Base-by-base conservation (phyloP, 164 flowering plant species). In the Buxus sempervirens region DNA sequence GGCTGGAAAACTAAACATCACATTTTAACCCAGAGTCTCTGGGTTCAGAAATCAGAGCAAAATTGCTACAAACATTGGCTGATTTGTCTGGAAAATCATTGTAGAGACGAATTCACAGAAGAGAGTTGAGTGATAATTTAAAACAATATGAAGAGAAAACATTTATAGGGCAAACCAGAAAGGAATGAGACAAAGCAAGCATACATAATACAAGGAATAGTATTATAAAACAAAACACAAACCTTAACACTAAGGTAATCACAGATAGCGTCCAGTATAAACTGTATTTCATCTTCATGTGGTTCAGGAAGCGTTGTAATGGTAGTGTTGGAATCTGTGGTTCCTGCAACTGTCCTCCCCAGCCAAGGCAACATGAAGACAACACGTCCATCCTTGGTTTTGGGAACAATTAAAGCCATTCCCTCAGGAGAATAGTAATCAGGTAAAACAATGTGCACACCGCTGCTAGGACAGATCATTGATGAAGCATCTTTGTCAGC, bases 391-490 rank as follows among this genome's bases (percentile, higher is more conserved):
- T 96, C 99, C 81, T 93, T 96, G 48, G 99, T 96, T 80, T 96
- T 96, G 54, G 99, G 99, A 79, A 96, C 99, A 71, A 96, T 93
- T 70, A 96, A 80, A 26, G 98, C 99, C 99, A 96, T 96, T 53
- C 99, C 99, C 54, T 96, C 95, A 2, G 98, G 99, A 60, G 99
- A 96, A 80, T 96, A 96, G 75, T 96, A 96, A 79, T 96, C 99
- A 64, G 99, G 99, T 26, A 93, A 97, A 73, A 93, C 83, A 54
- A 96, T 79, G 77, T 96, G 99, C 20, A 96, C 98, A 54, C 99
- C 99, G 70, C 99, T 96, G 82, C 99, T 96, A 25, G 99, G 96
- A 78, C 84, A 84, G 65, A 96, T 96, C 83, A 96, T 96, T 8
- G 76, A 65, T 68, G 77, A 79, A 62, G 85, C 88, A 76, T 90